A percentile compares a stretch with the other conserved stretches of the same genome.
These are phyloP conservation scores for Capsella rubella DNA, from an alignment of 441 rosid genomes.

Conservation along the genomic window DNA sequence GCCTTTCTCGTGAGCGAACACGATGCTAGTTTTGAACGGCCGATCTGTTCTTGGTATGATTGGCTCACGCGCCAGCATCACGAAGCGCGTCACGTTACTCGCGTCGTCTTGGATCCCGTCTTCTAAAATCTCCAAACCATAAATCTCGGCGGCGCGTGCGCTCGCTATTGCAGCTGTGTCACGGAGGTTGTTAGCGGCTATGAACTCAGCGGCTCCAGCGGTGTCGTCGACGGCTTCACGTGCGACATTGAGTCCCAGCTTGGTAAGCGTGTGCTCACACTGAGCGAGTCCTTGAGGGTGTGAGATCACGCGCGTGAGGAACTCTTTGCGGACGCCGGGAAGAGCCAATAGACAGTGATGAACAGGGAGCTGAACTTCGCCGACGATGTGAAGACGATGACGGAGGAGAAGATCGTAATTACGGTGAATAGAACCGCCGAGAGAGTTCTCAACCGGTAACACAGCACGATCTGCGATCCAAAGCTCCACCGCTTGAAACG, in stretches of 20 bases:
- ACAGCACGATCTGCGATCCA: constrained; percentile 96
- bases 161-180: constrained; percentile 93
- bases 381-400: constrained; percentile 93
- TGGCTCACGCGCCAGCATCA: constrained; percentile 97
- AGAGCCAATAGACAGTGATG: constrained; percentile 90
- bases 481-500: constrained; percentile 94
- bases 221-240: constrained; percentile 96
- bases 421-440: constrained; percentile 92
- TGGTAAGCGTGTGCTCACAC: constrained; percentile 85
- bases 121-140: constrained; percentile 74
- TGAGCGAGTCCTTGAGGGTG: constrained; percentile 96
- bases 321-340: constrained; percentile 79
- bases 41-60: constrained; percentile 91
- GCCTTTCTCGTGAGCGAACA: constrained; percentile 94
- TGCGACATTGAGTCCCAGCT: constrained; percentile 75
- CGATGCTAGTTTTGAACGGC: constrained; percentile 96
- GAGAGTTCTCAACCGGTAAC: constrained; percentile 83
- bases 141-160: constrained; percentile 87
- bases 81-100: constrained; percentile 89
- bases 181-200: constrained; percentile 67
- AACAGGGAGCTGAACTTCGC: constrained; percentile 89
- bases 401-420: constrained; percentile 94
- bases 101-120: constrained; percentile 95
- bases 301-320: constrained; percentile 79
- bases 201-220: constrained; percentile 91